A percentile compares a stretch with the other conserved stretches of the same genome.
phyloP scores from a whole-genome alignment of 345 rosid genomes.

The Durio zibethinus region DNA sequence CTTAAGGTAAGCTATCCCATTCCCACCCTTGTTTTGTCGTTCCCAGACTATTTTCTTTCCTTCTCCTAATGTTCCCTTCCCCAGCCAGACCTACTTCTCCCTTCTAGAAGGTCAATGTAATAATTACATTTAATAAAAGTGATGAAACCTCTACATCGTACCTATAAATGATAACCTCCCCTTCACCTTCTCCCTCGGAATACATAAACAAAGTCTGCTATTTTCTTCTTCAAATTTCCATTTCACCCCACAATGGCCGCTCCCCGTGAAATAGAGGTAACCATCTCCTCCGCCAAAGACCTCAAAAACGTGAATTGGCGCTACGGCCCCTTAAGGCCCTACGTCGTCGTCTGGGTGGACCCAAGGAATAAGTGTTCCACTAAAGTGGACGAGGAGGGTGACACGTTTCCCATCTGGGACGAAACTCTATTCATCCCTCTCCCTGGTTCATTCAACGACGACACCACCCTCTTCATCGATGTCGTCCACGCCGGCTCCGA shows the following conservation, averaged over 20 bases:
- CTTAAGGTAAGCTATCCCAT: no score
- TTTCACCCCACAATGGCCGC: slow-evolving; percentile 4
- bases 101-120: neutral
- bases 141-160: neutral
- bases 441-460: slow-evolving; percentile 35
- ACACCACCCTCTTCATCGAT: slow-evolving; percentile 52
- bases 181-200: neutral
- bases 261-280: slow-evolving; percentile 48
- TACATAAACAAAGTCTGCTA: neutral
- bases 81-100: neutral
- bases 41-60: no score
- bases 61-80: no score
- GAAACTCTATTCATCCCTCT: slow-evolving; percentile 47
- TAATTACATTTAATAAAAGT: neutral
- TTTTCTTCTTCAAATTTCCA: neutral
- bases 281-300: slow-evolving; percentile 58
- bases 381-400: slow-evolving; percentile 59
- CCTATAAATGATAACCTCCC: neutral
- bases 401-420: slow-evolving; percentile 65
- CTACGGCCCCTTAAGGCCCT: slow-evolving; percentile 55
- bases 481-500: slow-evolving; percentile 67
- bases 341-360: slow-evolving; percentile 76
- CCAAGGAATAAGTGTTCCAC: slow-evolving; percentile 50
- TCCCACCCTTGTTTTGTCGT: no score
- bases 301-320: slow-evolving; percentile 93